Percentiles rank a stretch among this genome's conserved stretches.
Evolutionary conservation across 1,139 yeast species (phyloP).

Genomic region (Zygoascus meyerae): DNA sequence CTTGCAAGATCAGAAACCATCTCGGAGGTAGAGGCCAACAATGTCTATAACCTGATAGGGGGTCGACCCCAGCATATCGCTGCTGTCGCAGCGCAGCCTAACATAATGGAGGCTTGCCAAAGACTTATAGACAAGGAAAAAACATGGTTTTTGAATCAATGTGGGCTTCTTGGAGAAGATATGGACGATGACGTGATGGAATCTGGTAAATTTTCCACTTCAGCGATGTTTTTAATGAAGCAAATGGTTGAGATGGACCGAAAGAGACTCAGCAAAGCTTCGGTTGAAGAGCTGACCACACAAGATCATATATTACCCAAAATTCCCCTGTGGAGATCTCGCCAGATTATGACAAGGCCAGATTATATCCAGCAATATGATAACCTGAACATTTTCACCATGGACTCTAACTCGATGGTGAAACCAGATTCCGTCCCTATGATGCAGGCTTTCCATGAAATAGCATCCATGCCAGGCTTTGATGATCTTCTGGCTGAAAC

Average conservation of each 20-base stretch:
- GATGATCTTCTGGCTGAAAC: slow-evolving; percentile 65
- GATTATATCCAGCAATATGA: slow-evolving; percentile 75
- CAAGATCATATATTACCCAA: slow-evolving; percentile 59
- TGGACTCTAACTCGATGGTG: slow-evolving; percentile 65
- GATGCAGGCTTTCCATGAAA: slow-evolving; percentile 86
- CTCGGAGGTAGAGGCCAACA: slow-evolving; percentile 41
- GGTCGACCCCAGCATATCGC: slow-evolving; percentile 82
- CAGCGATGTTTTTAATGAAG: slow-evolving; percentile 71
- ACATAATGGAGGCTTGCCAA: slow-evolving; percentile 61
- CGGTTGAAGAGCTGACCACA: slow-evolving; percentile 21
- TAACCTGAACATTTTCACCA: slow-evolving; percentile 68
- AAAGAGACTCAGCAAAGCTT: slow-evolving; percentile 22
- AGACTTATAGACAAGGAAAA: slow-evolving; percentile 71
- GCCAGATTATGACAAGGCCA: slow-evolving; percentile 80
- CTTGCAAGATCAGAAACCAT: slow-evolving; percentile 41
- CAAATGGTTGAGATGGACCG: slow-evolving; percentile 66
- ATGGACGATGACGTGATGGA: slow-evolving; percentile 94
- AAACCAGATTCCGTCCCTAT: slow-evolving; percentile 79
- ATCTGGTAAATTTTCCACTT: slow-evolving; percentile 67
- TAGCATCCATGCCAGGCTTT: slow-evolving; percentile 65
- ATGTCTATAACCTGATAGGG: slow-evolving; percentile 66
- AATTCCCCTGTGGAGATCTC: slow-evolving; percentile 74
- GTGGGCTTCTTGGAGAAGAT: slow-evolving; percentile 66
- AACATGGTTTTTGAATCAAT: slow-evolving; percentile 80
- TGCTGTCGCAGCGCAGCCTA: slow-evolving; percentile 62